Base-by-base conservation (phyloP, 257 asterid genomes). In the Nicotiana knightiana region DNA sequence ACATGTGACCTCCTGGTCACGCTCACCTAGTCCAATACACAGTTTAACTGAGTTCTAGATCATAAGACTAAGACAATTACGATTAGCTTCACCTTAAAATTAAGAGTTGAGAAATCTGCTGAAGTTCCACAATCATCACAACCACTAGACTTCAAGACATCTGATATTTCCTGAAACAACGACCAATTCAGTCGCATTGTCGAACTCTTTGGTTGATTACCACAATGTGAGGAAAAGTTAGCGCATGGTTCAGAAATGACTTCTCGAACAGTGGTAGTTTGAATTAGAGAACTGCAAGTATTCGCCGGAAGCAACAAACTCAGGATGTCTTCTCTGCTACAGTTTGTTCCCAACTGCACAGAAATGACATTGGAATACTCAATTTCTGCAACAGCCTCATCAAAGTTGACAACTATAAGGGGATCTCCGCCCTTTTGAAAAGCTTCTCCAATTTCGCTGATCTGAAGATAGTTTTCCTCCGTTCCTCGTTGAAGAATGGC, bases 381-480 rank as follows among this genome's bases (percentile, higher is more conserved):
- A 11, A 48, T 39, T 9, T 35, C 13, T 5, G 16, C 51, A 28
- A 17, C 21, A 39, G 61, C 51, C 28, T 82, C 84, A 30, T 66
- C 79, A 51, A 82, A 28, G 67, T 63, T 77, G 11, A 88, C 88
- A 84, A 88, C 70, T 65, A 91, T 80, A 28, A 90, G 58, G 17
- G 96, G 91, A 83, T 91, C 90, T 3, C 91, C 91, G 0, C 90
- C 80, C 6, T 63, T 57, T 65, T 84, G 83, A 76, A 88, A 86
- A 33, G 96, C 97, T 75, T 54, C 86, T n/a, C 89, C 90, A 82
- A 89, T 65, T 3, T 63, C 80, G 28, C 2, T n/a, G 26, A 83
- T 30, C 18, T 28, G 76, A 55, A 8, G 0, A 21, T 9, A 11
- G 7, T 46, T 78, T 2, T 2, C 43, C 83, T 61, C 75, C 53